Percentiles rank a stretch among this genome's conserved stretches.
phyloP scores from a whole-genome alignment of 2,329 filamentous ascomycete species.

The Septoria linicola region DNA sequence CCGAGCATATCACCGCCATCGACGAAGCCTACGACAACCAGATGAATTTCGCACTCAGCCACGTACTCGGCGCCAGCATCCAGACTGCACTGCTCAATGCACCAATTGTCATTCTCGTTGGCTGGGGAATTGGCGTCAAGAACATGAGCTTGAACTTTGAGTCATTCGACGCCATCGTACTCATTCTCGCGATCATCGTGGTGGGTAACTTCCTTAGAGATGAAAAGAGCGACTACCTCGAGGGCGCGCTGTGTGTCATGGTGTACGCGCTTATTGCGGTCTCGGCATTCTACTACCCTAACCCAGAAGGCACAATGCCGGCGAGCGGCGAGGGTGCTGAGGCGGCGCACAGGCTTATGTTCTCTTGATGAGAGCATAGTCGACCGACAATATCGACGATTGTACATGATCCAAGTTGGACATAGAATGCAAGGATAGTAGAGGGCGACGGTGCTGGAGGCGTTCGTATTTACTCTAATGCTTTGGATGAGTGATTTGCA shows the following conservation, averaged over 20 bases:
- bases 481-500: neutral
- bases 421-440: neutral
- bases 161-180: constrained; percentile 77
- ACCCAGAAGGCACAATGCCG: constrained; percentile 3
- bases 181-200: constrained; percentile 74
- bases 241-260: constrained; percentile 76
- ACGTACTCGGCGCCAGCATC: constrained; percentile 82
- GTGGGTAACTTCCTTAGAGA: constrained; percentile 76
- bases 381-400: no score
- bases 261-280: constrained; percentile 64
- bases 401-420: no score
- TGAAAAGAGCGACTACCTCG: constrained; percentile 85
- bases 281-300: constrained; percentile 61
- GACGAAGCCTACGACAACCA: constrained; percentile 82
- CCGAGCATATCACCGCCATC: constrained; percentile 78
- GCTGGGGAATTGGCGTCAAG: constrained; percentile 69
- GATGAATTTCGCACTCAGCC: constrained; percentile 75
- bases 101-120: constrained; percentile 77
- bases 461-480: neutral
- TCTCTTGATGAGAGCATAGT: constrained; percentile 8
- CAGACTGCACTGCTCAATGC: constrained; percentile 89
- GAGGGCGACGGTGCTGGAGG: no score
- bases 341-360: constrained; percentile 14
- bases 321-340: constrained; percentile 5
- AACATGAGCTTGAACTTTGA: constrained; percentile 81